Conservation (phyloP, 345 rosid species). For the Noccaea caerulescens region DNA sequence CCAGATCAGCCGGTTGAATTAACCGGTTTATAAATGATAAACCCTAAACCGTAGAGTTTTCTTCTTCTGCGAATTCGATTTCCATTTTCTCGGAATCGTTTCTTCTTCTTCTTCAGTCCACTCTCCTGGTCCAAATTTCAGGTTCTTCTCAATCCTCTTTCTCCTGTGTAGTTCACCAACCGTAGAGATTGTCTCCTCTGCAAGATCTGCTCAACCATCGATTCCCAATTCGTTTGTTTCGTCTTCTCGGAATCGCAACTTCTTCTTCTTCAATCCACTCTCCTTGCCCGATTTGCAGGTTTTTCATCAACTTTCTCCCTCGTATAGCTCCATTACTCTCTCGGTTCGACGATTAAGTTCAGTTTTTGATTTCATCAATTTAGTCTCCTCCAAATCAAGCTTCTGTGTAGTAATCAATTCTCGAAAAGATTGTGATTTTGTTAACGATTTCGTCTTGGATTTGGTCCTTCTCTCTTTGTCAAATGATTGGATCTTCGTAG, state of each 20-base stretch:
- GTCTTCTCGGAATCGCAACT: slow-evolving; percentile 61
- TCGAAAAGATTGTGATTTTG: too few relatives aligned
- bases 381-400: neutral
- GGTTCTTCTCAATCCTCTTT: too few relatives aligned
- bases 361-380: neutral
- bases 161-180: too few relatives aligned
- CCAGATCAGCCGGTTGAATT: too few relatives aligned
- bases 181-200: slow-evolving; percentile 46
- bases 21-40: too few relatives aligned
- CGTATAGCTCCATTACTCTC: neutral
- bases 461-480: too few relatives aligned
- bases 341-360: neutral
- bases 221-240: slow-evolving; percentile 48
- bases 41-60: too few relatives aligned
- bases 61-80: too few relatives aligned
- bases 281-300: neutral
- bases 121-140: too few relatives aligned
- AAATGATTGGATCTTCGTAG: too few relatives aligned
- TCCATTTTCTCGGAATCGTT: too few relatives aligned
- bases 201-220: slow-evolving; percentile 46
- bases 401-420: neutral
- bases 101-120: too few relatives aligned
- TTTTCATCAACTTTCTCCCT: neutral
- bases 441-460: neutral
- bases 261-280: slow-evolving; percentile 24